These are phyloP conservation scores for Heliocybe sulcata DNA, from an alignment of 1,284 basidiomycete genomes.

Conservation along the genomic window DNA sequence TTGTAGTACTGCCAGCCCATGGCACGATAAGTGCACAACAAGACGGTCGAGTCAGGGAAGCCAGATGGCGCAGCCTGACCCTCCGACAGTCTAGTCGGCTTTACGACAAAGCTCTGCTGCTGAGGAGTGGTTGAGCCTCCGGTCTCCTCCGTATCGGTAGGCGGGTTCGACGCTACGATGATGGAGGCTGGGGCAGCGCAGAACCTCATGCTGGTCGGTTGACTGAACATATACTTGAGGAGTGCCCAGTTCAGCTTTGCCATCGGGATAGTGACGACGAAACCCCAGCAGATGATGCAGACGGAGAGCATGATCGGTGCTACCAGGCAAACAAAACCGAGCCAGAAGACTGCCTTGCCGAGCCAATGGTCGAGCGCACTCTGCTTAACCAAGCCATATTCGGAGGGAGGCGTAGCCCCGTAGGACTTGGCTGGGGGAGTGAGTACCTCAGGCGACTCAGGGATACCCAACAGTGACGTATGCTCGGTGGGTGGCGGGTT, in stretches of 20 bases:
- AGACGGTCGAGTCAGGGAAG: constrained; percentile 71
- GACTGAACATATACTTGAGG: constrained; percentile 75
- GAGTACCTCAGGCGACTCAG: constrained; percentile 10
- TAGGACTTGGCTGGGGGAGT: constrained; percentile 54
- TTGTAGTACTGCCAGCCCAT: constrained; percentile 95
- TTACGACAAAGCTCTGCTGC: constrained; percentile 41
- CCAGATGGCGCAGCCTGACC: constrained; percentile 75
- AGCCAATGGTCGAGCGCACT: constrained; percentile 39
- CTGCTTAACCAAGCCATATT: constrained; percentile 24
- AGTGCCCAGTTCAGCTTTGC: constrained; percentile 95
- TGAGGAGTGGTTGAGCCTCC: constrained; percentile 18
- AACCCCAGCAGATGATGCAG: constrained; percentile 87
- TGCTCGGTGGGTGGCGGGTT: constrained; percentile 19
- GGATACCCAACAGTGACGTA: constrained; percentile 24
- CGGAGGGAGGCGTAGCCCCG: constrained; percentile 40
- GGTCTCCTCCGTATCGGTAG: constrained; percentile 19
- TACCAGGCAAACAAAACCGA: constrained; percentile 68
- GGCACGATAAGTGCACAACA: constrained; percentile 94
- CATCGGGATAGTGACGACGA: constrained; percentile 96
- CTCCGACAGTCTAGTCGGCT: constrained; percentile 47
- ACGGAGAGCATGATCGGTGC: constrained; percentile 86
- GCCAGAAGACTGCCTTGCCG: constrained; percentile 79
- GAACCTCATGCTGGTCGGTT: constrained; percentile 88
- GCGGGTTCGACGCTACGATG: constrained; percentile 27
- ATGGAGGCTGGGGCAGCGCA: constrained; percentile 68